Conservation (phyloP, 352 stramenopile genomes). For the Pythium rishiriense region DNA sequence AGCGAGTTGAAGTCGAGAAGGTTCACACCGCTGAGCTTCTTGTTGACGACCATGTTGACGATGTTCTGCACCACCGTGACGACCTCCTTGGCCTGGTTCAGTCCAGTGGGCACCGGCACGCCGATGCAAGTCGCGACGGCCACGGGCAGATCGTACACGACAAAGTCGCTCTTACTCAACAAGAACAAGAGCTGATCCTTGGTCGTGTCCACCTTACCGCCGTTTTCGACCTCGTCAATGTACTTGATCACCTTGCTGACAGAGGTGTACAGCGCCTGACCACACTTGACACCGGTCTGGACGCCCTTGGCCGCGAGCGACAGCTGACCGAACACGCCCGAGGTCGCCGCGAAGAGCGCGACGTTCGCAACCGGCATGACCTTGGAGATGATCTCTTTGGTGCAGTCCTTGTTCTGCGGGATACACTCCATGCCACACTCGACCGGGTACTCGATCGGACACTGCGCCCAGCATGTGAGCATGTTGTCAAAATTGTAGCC, state of each 20-base stretch:
- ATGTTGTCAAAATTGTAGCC: slow-evolving; percentile 55
- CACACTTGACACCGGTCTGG: slow-evolving; percentile 48
- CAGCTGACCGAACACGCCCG: slow-evolving; percentile 56
- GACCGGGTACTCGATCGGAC: slow-evolving; percentile 71
- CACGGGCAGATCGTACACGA: slow-evolving; percentile 46
- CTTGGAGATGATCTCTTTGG: slow-evolving; percentile 50
- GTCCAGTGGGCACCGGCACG: slow-evolving; percentile 25
- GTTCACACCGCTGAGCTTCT: neutral
- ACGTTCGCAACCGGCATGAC: slow-evolving; percentile 46
- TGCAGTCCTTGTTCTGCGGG: slow-evolving; percentile 66
- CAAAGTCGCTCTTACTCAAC: slow-evolving; percentile 49
- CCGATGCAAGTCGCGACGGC: slow-evolving; percentile 44
- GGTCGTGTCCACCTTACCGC: slow-evolving; percentile 22
- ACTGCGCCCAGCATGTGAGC: slow-evolving; percentile 65
- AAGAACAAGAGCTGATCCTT: slow-evolving; percentile 39
- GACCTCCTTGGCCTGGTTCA: slow-evolving; percentile 28
- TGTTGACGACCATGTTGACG: slow-evolving; percentile 15
- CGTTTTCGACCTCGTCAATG: slow-evolving; percentile 10
- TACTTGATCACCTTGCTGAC: slow-evolving; percentile 40
- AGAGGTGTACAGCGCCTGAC: slow-evolving; percentile 45
- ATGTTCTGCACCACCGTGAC: slow-evolving; percentile 36
- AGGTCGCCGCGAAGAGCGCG: slow-evolving; percentile 49
- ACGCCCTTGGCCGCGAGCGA: slow-evolving; percentile 41
- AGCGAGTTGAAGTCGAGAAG: slow-evolving; percentile 19
- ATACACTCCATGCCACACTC: slow-evolving; percentile 71